Conservation (phyloP, 2,329 filamentous ascomycete genomes). For the Reticulascus tulasneorum region DNA sequence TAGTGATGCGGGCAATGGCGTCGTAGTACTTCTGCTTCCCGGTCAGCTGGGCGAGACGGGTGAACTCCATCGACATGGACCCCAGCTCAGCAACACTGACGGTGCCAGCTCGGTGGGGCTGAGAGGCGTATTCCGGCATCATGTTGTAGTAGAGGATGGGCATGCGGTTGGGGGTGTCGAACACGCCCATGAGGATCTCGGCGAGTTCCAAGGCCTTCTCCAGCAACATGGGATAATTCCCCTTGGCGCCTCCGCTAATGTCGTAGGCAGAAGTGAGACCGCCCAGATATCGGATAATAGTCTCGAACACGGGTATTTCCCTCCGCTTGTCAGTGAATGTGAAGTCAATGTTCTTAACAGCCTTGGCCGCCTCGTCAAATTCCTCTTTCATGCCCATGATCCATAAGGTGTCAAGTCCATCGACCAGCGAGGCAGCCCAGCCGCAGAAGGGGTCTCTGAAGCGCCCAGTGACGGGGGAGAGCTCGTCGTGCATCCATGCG, state of each 20-base stretch:
- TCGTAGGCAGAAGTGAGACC: slow-evolving; percentile 85
- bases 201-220: slow-evolving; percentile 76
- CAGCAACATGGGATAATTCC: slow-evolving; percentile 62
- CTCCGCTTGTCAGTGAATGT: slow-evolving; percentile 58
- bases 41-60: slow-evolving; percentile 80
- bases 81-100: slow-evolving; percentile 70
- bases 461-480: slow-evolving; percentile 65
- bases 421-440: slow-evolving; percentile 85
- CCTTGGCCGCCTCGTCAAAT: slow-evolving; percentile 72
- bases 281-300: slow-evolving; percentile 85
- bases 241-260: slow-evolving; percentile 60
- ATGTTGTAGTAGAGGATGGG: slow-evolving; percentile 77
- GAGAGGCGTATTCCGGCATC: slow-evolving; percentile 61
- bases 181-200: slow-evolving; percentile 75
- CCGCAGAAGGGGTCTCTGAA: slow-evolving; percentile 81
- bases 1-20: slow-evolving; percentile 78
- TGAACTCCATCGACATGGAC: slow-evolving; percentile 83
- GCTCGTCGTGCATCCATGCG: slow-evolving; percentile 85
- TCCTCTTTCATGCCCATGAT: slow-evolving; percentile 77
- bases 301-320: slow-evolving; percentile 89
- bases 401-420: slow-evolving; percentile 79
- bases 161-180: slow-evolving; percentile 94
- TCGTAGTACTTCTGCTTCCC: slow-evolving; percentile 82
- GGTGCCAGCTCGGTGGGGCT: slow-evolving; percentile 58
- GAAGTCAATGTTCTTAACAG: slow-evolving; percentile 75